Percentiles rank a stretch among this genome's conserved stretches.
Conservation (phyloP, 1,284 basidiomycete species). For the Rhodotorula sp. region DNA sequence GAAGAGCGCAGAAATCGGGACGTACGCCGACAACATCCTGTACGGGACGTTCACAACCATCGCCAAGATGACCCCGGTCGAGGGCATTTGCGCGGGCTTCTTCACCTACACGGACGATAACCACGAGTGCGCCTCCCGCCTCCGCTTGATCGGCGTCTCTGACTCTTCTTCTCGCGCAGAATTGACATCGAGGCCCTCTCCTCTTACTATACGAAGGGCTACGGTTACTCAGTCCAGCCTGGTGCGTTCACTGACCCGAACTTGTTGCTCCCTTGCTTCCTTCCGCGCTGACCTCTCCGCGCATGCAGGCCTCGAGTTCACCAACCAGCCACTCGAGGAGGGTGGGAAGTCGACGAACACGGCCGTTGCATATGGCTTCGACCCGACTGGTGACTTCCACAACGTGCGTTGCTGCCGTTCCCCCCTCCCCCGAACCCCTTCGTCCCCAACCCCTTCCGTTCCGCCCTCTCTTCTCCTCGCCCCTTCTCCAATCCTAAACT, state of each 20-base stretch:
- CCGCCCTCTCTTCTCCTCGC: not conserved
- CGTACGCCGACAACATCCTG: not conserved
- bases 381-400: constrained; percentile 21
- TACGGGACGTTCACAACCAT: not conserved
- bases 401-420: not conserved
- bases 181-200: constrained; percentile 9
- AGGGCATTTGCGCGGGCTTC: not conserved
- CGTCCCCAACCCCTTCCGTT: too few relatives aligned
- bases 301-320: constrained; percentile 7
- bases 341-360: not conserved
- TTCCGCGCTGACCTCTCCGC: too few relatives aligned
- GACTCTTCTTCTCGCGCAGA: not conserved
- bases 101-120: constrained; percentile 5
- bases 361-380: constrained; percentile 10
- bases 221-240: not conserved
- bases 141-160: not conserved
- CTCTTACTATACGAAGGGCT: constrained; percentile 5
- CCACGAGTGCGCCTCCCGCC: not conserved
- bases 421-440: accelerated
- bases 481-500: too few relatives aligned
- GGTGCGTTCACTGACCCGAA: too few relatives aligned
- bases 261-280: too few relatives aligned
- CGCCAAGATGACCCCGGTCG: not conserved
- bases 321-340: constrained; percentile 11
- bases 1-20: not conserved